Evolutionary conservation across 2,329 filamentous ascomycete genomes (phyloP).

Genomic region (Boeremia lycopersici): DNA sequence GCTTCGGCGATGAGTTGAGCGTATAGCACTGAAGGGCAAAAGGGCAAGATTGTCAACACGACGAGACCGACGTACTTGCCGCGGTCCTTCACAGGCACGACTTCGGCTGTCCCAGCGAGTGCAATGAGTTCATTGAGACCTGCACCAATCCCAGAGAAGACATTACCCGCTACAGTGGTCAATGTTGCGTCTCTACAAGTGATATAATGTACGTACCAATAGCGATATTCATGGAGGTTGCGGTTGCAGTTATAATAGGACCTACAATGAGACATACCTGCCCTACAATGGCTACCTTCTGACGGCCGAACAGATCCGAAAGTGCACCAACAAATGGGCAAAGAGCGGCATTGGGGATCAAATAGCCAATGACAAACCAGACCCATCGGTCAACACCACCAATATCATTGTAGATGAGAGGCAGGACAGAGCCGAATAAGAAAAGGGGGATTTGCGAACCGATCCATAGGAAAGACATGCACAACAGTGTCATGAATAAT

Average conservation of each 20-base stretch:
- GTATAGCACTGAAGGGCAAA: slow-evolving; percentile 67
- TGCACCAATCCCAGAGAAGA: slow-evolving; percentile 67
- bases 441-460: slow-evolving; percentile 65
- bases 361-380: slow-evolving; percentile 59
- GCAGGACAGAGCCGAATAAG: slow-evolving; percentile 50
- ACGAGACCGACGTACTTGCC: slow-evolving; percentile 67
- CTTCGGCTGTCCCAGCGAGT: slow-evolving; percentile 69
- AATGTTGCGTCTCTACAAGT: neutral
- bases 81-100: slow-evolving; percentile 69
- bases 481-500: slow-evolving; percentile 60
- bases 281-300: slow-evolving; percentile 41
- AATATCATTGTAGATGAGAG: slow-evolving; percentile 64
- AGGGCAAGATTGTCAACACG: slow-evolving; percentile 67
- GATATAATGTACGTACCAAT: slow-evolving; percentile 26
- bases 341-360: slow-evolving; percentile 62
- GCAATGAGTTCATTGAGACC: slow-evolving; percentile 73
- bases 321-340: slow-evolving; percentile 67
- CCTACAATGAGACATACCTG: slow-evolving; percentile 47
- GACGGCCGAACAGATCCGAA: slow-evolving; percentile 43
- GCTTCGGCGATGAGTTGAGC: slow-evolving; percentile 61
- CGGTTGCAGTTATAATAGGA: slow-evolving; percentile 37
- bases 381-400: slow-evolving; percentile 65
- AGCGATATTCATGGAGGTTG: slow-evolving; percentile 38
- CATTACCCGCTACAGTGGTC: slow-evolving; percentile 34
- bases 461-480: slow-evolving; percentile 67